phyloP scores from a whole-genome alignment of 2,329 filamentous ascomycete species.

The Pseudogymnoascus destructans region DNA sequence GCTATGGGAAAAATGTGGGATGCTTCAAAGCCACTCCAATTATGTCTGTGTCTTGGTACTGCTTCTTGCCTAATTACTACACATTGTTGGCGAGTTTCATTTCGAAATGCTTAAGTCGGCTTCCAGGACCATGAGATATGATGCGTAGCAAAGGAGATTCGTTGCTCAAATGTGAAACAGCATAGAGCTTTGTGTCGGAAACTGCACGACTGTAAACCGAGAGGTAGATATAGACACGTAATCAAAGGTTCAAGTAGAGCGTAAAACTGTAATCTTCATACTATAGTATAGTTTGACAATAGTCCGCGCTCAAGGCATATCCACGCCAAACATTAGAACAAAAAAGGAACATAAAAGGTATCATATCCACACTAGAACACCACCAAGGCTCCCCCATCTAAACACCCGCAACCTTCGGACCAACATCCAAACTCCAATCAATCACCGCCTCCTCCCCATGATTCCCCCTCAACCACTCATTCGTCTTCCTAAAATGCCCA shows the following conservation, averaged over 20 bases:
- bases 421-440: conserved; percentile 57
- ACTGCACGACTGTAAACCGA: neutral
- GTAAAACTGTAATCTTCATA: neutral
- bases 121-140: no score
- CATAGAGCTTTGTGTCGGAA: no score
- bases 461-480: conserved; percentile 66
- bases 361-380: neutral
- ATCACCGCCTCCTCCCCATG: conserved; percentile 75
- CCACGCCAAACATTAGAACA: neutral
- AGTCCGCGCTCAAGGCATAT: neutral
- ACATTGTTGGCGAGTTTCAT: no score
- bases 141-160: no score
- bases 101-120: no score
- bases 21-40: no score
- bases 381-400: neutral
- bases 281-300: neutral
- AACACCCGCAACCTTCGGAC: conserved; percentile 14
- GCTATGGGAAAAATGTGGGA: no score
- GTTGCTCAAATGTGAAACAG: no score
- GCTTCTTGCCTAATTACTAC: no score
- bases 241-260: neutral
- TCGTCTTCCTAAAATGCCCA: conserved; percentile 67
- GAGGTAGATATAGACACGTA: neutral
- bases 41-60: no score
- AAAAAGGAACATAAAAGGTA: neutral